These are phyloP conservation scores for Backusella liffmaniae DNA, from an alignment of 192 early-diverging fungal genomes.

Conservation along the genomic window DNA sequence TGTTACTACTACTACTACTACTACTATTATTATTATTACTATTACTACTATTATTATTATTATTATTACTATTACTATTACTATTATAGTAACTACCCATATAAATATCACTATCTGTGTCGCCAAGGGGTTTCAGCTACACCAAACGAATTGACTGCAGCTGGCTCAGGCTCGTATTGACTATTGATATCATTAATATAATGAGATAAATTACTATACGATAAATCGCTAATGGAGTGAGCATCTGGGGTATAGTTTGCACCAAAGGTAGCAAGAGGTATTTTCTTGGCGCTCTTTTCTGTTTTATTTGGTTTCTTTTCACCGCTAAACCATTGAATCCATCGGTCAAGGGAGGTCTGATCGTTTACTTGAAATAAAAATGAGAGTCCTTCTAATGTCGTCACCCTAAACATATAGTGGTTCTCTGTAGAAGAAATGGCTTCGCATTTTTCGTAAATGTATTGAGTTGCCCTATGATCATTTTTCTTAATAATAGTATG, in stretches of 20 bases:
- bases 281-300: background rate
- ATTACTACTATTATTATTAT: background rate
- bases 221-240: background rate
- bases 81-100: background rate
- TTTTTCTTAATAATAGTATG: background rate
- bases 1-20: background rate
- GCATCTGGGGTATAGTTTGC: background rate
- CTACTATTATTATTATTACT: background rate
- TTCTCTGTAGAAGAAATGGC: background rate
- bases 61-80: background rate
- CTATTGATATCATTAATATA: background rate
- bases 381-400: background rate
- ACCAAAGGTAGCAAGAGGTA: conserved; percentile 4
- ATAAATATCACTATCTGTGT: background rate
- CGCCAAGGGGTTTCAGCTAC: background rate
- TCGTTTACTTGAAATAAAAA: conserved; percentile 33
- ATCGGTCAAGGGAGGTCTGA: conserved; percentile 15
- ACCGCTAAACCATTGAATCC: conserved; percentile 28
- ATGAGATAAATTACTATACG: background rate
- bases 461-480: background rate
- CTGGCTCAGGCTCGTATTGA: background rate
- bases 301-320: background rate
- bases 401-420: conserved; percentile 20
- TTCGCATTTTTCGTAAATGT: conserved; percentile 18
- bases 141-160: background rate